A percentile compares a stretch with the other conserved stretches of the same genome.
Conservation (phyloP, 192 early-diverging fungal species). For the Backusella luteola region DNA sequence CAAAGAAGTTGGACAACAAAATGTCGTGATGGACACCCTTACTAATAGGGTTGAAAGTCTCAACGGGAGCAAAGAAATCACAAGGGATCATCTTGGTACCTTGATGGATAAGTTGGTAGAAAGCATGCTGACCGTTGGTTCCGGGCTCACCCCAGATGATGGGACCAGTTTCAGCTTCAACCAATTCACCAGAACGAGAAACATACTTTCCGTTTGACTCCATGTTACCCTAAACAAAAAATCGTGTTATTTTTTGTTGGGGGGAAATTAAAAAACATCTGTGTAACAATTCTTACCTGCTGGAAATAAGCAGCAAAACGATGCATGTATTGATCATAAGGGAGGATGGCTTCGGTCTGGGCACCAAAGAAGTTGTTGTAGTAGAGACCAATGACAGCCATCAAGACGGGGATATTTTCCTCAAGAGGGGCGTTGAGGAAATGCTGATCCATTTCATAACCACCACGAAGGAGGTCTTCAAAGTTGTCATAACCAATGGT, state of each 20-base stretch:
- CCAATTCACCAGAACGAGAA: constrained; percentile 74
- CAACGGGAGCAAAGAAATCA: constrained; percentile 95
- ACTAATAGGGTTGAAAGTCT: constrained; percentile 89
- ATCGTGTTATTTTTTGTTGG: not conserved
- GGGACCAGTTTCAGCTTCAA: constrained; percentile 89
- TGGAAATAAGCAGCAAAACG: constrained; percentile 99
- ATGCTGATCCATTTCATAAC: constrained; percentile 96
- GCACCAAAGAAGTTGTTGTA: constrained; percentile 99
- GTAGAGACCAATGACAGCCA: constrained; percentile 91
- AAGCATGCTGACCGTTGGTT: constrained; percentile 99
- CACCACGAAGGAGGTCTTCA: constrained; percentile 83
- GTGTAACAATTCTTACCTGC: constrained; percentile 53
- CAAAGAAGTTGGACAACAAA: constrained; percentile 98
- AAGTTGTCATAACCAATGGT: constrained; percentile 97
- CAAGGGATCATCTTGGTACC: constrained; percentile 95
- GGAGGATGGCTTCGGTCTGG: constrained; percentile 91
- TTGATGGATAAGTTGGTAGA: constrained; percentile 99
- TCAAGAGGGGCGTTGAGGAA: constrained; percentile 90
- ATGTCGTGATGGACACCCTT: constrained; percentile 90
- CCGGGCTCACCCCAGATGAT: constrained; percentile 99
- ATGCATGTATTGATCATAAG: constrained; percentile 99
- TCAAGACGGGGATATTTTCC: constrained; percentile 89
- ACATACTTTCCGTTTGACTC: constrained; percentile 98
- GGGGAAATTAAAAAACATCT: not conserved
- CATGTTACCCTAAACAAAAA: constrained; percentile 83